phyloP scores from a whole-genome alignment of 2,329 filamentous ascomycete species.

The Alternaria gansuensis region DNA sequence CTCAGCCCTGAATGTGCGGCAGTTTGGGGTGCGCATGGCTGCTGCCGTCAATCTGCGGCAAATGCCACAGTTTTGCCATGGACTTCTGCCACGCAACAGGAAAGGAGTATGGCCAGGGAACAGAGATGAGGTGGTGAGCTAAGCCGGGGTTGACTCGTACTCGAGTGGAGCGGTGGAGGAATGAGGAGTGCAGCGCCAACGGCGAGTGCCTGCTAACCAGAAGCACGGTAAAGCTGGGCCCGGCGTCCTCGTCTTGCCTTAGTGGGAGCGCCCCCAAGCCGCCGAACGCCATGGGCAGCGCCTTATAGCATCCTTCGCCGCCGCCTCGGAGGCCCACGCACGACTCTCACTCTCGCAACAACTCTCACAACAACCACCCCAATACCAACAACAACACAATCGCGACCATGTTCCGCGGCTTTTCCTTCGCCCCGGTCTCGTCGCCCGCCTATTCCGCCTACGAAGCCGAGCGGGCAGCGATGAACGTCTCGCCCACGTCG shows the following conservation, averaged over 20 bases:
- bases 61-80: background rate
- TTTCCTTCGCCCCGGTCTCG: conserved; percentile 51
- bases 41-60: conserved; percentile 2
- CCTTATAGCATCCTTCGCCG: conserved; percentile 23
- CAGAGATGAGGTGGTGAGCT: conserved; percentile 4
- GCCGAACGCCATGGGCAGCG: conserved; percentile 9
- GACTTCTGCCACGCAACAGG: conserved; percentile 1
- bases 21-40: conserved; percentile 2
- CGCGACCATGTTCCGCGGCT: conserved; percentile 50
- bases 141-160: background rate
- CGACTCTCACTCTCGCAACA: background rate
- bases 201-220: conserved; percentile 11
- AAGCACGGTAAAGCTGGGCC: conserved; percentile 5
- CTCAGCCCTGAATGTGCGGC: conserved; percentile 1
- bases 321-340: conserved; percentile 2
- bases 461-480: conserved; percentile 43
- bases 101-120: conserved; percentile 6
- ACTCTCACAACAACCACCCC: background rate
- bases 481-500: conserved; percentile 49
- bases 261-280: conserved; percentile 5
- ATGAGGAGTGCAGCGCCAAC: conserved; percentile 12
- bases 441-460: conserved; percentile 38
- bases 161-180: conserved; percentile 12
- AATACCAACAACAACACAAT: conserved; percentile 6
- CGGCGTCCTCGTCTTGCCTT: conserved; percentile 13